Conservation (phyloP, 345 rosid species). For the Mangifera indica region DNA sequence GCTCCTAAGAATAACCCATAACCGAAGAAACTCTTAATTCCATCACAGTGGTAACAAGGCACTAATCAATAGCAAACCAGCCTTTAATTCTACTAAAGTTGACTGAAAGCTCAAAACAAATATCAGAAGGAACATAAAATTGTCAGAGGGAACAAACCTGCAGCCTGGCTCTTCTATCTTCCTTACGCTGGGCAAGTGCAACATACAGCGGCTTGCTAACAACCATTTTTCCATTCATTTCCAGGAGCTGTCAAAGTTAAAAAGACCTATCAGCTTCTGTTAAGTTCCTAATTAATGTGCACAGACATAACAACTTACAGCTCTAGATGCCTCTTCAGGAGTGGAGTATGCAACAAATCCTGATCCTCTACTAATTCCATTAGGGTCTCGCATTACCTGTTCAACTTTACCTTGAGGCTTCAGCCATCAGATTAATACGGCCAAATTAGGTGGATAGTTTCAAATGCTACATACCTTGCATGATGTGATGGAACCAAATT, state of each 20-base stretch:
- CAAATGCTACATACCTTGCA: conserved; percentile 32
- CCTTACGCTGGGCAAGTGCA: conserved; percentile 90
- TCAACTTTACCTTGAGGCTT: neutral
- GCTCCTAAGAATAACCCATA: neutral
- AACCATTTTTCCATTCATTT: conserved; percentile 95
- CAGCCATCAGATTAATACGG: too few relatives aligned
- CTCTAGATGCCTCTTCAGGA: conserved; percentile 79
- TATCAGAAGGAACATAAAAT: too few relatives aligned
- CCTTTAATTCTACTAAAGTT: neutral
- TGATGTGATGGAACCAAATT: conserved; percentile 39
- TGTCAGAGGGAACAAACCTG: conserved; percentile 46
- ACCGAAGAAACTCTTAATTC: neutral
- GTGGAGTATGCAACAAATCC: conserved; percentile 81
- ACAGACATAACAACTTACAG: conserved; percentile 31
- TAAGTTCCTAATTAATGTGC: neutral
- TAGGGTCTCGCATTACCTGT: conserved; percentile 79
- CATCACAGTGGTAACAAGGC: neutral
- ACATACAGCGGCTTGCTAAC: conserved; percentile 89
- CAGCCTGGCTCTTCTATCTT: conserved; percentile 90
- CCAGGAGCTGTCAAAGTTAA: conserved; percentile 36
- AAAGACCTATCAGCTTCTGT: neutral
- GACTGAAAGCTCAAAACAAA: neutral
- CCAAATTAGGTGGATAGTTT: too few relatives aligned
- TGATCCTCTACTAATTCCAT: conserved; percentile 69
- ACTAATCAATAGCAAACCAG: neutral